A percentile compares a stretch with the other conserved stretches of the same genome.
Conservation (phyloP, 179 eudicot genomes). For the Beta lomatogona region DNA sequence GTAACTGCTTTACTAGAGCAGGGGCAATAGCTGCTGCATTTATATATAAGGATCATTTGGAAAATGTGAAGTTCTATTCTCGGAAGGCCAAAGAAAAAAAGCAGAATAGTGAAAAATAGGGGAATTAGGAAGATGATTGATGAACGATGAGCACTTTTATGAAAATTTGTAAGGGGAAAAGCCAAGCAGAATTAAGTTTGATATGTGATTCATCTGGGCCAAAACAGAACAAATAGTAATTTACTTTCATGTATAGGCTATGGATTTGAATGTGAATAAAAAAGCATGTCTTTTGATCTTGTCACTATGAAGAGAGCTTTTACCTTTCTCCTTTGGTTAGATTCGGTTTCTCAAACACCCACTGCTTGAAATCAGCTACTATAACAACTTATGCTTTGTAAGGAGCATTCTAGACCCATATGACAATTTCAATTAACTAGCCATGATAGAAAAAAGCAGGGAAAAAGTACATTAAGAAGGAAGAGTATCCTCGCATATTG, state of each 20-base stretch:
- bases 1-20: constrained; percentile 87
- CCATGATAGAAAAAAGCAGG: neutral
- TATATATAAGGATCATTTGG: constrained; percentile 19
- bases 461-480: neutral
- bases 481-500: neutral
- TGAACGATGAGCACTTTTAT: neutral
- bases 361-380: neutral
- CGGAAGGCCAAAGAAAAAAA: neutral
- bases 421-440: neutral
- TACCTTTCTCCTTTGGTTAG: neutral
- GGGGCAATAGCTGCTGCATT: constrained; percentile 69
- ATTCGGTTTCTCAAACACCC: neutral
- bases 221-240: neutral
- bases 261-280: neutral
- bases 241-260: neutral
- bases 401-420: constrained; percentile 9
- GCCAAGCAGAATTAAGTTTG: neutral
- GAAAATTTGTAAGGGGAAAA: neutral
- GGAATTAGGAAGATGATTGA: neutral
- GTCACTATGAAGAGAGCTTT: neutral
- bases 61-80: constrained; percentile 1
- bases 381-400: neutral
- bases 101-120: neutral
- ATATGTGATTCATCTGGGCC: neutral
- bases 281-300: neutral